phyloP scores from a whole-genome alignment of 2,329 filamentous ascomycete species.

The Talaromyces albobiverticillius region DNA sequence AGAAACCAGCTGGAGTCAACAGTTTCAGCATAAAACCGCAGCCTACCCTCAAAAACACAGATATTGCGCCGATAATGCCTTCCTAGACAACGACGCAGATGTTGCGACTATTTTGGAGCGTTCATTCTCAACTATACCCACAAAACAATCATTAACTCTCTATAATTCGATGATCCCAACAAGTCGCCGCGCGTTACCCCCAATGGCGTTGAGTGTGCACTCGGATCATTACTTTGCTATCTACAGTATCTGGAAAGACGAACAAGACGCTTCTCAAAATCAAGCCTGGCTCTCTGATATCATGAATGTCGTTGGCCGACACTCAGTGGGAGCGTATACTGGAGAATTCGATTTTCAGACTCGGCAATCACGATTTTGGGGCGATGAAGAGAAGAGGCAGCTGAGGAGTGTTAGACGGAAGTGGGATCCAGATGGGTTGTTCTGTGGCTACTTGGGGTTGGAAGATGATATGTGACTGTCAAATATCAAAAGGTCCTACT shows the following conservation, averaged over 20 bases:
- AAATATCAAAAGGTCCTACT: no score
- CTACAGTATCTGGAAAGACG: conserved; percentile 48
- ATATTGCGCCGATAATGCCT: conserved; percentile 51
- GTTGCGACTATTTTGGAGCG: neutral
- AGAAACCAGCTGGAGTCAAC: conserved; percentile 29
- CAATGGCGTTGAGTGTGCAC: conserved; percentile 55
- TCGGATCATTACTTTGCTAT: conserved; percentile 54
- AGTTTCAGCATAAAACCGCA: conserved; percentile 32
- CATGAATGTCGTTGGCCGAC: conserved; percentile 32
- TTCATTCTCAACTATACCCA: neutral
- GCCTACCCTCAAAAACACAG: conserved; percentile 48
- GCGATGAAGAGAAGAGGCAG: conserved; percentile 36
- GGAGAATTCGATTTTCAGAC: conserved; percentile 53
- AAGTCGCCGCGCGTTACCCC: conserved; percentile 35
- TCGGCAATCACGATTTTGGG: conserved; percentile 49
- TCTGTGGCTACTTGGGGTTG: conserved; percentile 43
- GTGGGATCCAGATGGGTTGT: conserved; percentile 16
- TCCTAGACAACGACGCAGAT: conserved; percentile 47
- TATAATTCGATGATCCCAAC: conserved; percentile 28
- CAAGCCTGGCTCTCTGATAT: conserved; percentile 16
- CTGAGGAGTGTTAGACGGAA: conserved; percentile 28
- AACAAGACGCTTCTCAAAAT: conserved; percentile 7
- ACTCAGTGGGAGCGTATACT: conserved; percentile 48
- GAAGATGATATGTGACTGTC: neutral
- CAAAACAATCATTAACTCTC: neutral